These are phyloP conservation scores for Clonostachys byssicola DNA, from an alignment of 2,329 filamentous ascomycete species.

Conservation along the genomic window DNA sequence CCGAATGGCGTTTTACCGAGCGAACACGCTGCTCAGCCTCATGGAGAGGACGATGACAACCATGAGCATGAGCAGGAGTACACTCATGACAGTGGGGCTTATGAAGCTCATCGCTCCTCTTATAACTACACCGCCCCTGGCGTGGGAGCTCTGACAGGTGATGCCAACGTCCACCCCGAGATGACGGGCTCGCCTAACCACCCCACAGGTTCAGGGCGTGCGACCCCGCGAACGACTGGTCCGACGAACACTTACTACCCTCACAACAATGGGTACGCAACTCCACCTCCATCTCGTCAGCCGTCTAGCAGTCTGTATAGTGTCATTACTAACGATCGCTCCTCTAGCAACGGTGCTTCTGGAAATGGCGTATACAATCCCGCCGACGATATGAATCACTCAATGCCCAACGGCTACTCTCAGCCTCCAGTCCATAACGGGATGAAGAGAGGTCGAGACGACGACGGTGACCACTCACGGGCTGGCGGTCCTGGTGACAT, in stretches of 20 bases:
- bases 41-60: conserved; percentile 65
- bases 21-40: conserved; percentile 43
- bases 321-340: conserved; percentile 79
- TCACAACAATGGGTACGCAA: conserved; percentile 66
- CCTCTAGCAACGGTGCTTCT: conserved; percentile 53
- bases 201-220: conserved; percentile 75
- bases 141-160: conserved; percentile 62
- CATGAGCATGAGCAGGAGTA: conserved; percentile 80
- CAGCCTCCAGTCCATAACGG: conserved; percentile 66
- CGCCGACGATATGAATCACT: conserved; percentile 52
- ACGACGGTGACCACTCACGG: conserved; percentile 57
- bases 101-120: conserved; percentile 66
- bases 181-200: conserved; percentile 79
- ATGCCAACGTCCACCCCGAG: conserved; percentile 74
- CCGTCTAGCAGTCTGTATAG: conserved; percentile 83
- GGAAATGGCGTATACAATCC: conserved; percentile 68
- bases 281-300: conserved; percentile 67
- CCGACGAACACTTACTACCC: conserved; percentile 71
- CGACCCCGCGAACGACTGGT: conserved; percentile 77
- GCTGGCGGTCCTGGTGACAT: conserved; percentile 46
- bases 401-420: conserved; percentile 59
- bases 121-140: conserved; percentile 76
- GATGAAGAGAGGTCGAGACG: conserved; percentile 46
- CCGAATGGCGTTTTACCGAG: conserved; percentile 63
- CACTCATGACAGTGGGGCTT: conserved; percentile 75